Evolutionary conservation across 495 filamentous ascomycete species (phyloP), one percentile per base, ranked within the genome.

Genomic region (Hypoxylon fragiforme): DNA sequence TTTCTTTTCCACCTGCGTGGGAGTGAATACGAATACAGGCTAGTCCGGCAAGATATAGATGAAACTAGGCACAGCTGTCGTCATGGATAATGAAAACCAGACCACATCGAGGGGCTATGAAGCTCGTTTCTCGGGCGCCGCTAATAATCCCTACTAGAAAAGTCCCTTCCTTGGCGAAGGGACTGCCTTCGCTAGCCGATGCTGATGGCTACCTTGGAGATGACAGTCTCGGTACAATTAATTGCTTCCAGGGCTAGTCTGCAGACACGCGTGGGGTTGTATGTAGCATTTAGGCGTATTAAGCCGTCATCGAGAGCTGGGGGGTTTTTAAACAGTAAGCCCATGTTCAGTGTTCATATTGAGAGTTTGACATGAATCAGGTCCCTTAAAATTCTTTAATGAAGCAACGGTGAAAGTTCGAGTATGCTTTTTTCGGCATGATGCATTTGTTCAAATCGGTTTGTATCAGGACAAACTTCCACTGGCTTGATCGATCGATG

Each of bases 211-310:
- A 50, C 31, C 41, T 55, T 21, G 31, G 18, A 26, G 40, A 61
- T 51, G 57, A 31, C 24, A 37, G 36, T 13, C 16, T 55, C 50
- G 57, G 51, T 47, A 55, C 36, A 55, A 55, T 47, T 37, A 43
- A 61, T 55, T 55, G 42, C 57, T 26, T 48, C 39, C 46, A 44
- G 24, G 15, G 40, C n/a, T 24, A 36, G 44, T 49, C 36, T 50
- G 46, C 44, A 43, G 57, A 46, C 31, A 55, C 42, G 51, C 57
- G 57, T 61, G 57, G 57, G 57, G 57, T 60, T 54, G 22, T 32
- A 37, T 28, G 57, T 61, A 47, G 46, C 57, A 61, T 61, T 44
- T 36, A 28, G 36, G 41, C 51, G 57, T 61, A 61, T 61, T 44
- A 37, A 28, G 36, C 46, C 51, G 57, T 61, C 50, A 61, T 61